Percentiles rank a stretch among this genome's conserved stretches.
These are phyloP conservation scores for Chloromonas sp. DNA, from an alignment of 163 green algal species.

Conservation along the genomic window DNA sequence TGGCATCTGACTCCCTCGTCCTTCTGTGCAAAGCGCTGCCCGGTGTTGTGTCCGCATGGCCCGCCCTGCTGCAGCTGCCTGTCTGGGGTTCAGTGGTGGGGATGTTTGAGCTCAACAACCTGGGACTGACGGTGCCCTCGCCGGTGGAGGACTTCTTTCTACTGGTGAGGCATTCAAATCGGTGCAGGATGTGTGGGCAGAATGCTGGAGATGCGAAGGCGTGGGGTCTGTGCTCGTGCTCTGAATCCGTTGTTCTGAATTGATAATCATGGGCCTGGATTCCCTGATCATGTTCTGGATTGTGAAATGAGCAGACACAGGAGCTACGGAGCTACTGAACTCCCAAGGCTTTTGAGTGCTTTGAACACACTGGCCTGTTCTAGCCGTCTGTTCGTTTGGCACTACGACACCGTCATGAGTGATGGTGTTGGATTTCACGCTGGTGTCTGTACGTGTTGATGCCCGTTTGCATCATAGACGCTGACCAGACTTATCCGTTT, in stretches of 20 bases:
- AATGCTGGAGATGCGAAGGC: neutral
- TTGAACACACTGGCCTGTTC: neutral
- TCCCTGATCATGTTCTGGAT: neutral
- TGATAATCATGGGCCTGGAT: neutral
- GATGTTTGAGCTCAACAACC: slow-evolving; percentile 97
- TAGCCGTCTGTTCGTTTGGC: too few species aligned
- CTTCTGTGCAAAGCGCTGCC: neutral
- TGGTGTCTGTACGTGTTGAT: too few species aligned
- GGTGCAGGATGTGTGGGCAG: neutral
- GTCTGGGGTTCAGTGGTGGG: slow-evolving; percentile 79
- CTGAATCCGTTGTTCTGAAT: neutral
- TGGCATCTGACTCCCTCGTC: slow-evolving; percentile 67
- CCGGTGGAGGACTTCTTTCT: slow-evolving; percentile 70
- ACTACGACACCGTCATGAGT: too few species aligned
- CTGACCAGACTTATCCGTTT: too few species aligned
- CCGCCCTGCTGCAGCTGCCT: slow-evolving; percentile 17
- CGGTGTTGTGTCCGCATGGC: neutral
- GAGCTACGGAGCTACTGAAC: neutral
- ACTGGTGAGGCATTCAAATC: slow-evolving; percentile 8
- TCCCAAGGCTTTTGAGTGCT: neutral
- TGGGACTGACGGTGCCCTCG: slow-evolving; percentile 58
- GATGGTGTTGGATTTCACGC: too few species aligned
- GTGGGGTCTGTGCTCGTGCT: neutral
- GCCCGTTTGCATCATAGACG: too few species aligned
- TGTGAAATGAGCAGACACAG: neutral